Conservation (phyloP, 805 yeast genomes). For the Suhomyces emberorum region DNA sequence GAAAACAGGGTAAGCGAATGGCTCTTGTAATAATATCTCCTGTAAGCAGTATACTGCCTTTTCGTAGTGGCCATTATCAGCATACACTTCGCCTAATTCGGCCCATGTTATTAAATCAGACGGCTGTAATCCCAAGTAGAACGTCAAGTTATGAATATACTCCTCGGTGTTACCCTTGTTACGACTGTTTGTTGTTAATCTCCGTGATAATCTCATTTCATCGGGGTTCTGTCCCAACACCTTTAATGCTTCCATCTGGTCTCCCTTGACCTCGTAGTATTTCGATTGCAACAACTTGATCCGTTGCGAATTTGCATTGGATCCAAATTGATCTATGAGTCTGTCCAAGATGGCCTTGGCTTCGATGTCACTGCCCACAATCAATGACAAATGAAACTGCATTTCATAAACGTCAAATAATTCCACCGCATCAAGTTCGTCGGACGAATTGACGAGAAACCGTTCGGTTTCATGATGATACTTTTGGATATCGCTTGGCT, state of each 20-base stretch:
- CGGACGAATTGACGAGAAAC: slow-evolving; percentile 28
- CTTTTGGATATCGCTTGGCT: slow-evolving; percentile 42
- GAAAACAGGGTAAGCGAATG: slow-evolving; percentile 65
- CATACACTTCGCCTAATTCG: slow-evolving; percentile 69
- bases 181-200: slow-evolving; percentile 35
- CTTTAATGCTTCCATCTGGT: slow-evolving; percentile 23
- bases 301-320: slow-evolving; percentile 48
- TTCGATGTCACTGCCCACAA: slow-evolving; percentile 61
- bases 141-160: slow-evolving; percentile 55
- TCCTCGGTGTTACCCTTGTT: slow-evolving; percentile 23
- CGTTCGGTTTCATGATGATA: slow-evolving; percentile 40
- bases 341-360: slow-evolving; percentile 67
- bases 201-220: slow-evolving; percentile 34
- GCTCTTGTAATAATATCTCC: slow-evolving; percentile 66
- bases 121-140: slow-evolving; percentile 62
- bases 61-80: slow-evolving; percentile 55
- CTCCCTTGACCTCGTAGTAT: slow-evolving; percentile 54
- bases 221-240: slow-evolving; percentile 29
- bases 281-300: slow-evolving; percentile 52
- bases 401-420: slow-evolving; percentile 62
- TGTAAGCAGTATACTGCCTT: slow-evolving; percentile 65
- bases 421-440: slow-evolving; percentile 43
- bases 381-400: slow-evolving; percentile 62
- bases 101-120: slow-evolving; percentile 76
- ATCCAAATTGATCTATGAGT: slow-evolving; percentile 65